phyloP scores from a whole-genome alignment of 139 green algal genomes.

The Haematococcus lacustris region DNA sequence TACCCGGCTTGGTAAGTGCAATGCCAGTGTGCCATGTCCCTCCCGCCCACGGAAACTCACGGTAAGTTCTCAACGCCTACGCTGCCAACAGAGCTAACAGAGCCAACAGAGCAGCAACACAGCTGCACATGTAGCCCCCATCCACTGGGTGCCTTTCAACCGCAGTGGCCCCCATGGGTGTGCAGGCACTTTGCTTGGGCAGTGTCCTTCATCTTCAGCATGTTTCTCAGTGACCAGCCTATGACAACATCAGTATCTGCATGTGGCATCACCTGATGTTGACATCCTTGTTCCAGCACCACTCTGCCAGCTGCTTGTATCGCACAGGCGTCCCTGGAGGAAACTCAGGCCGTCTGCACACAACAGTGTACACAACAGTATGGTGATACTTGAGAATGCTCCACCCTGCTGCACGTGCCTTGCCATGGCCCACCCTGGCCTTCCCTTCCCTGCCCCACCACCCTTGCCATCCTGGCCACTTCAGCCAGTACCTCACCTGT shows the following conservation, averaged over 20 bases:
- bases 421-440: background rate
- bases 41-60: too few relatives aligned
- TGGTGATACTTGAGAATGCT: background rate
- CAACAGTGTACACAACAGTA: background rate
- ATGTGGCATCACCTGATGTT: conserved; percentile 2
- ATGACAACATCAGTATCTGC: background rate
- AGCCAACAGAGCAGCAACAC: too few relatives aligned
- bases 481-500: background rate
- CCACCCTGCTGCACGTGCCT: background rate
- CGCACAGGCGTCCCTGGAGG: conserved; percentile 21
- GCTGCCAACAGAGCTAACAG: too few relatives aligned
- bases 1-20: too few relatives aligned
- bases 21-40: too few relatives aligned
- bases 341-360: conserved; percentile 17
- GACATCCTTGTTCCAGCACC: conserved; percentile 41
- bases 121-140: too few relatives aligned
- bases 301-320: conserved; percentile 28
- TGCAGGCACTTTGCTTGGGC: too few relatives aligned
- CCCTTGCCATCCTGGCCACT: background rate
- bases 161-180: too few relatives aligned
- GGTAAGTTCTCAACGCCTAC: too few relatives aligned
- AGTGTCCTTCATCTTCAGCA: too few relatives aligned
- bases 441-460: background rate
- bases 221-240: too few relatives aligned
- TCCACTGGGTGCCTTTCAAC: too few relatives aligned